These are phyloP conservation scores for Citrus hindsii DNA, from an alignment of 345 rosid genomes.

Conservation along the genomic window DNA sequence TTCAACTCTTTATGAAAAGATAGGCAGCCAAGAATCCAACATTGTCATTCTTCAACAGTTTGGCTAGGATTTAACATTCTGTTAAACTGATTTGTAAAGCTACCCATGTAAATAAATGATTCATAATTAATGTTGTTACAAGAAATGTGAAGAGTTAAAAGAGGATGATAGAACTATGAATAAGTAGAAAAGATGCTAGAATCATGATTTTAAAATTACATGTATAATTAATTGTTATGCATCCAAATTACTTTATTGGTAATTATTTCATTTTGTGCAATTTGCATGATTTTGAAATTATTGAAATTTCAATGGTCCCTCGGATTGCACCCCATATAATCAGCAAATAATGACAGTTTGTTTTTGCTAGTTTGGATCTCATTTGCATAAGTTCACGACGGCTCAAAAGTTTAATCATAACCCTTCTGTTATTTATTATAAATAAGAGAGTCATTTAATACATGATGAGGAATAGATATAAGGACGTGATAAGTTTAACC, in stretches of 20 bases:
- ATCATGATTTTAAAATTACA: not conserved
- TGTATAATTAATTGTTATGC: not conserved
- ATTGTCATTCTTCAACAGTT: not conserved
- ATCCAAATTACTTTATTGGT: not conserved
- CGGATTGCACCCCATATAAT: not conserved
- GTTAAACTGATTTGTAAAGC: not conserved
- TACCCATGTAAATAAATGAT: too few relatives aligned
- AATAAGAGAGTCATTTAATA: not conserved
- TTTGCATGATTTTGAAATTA: constrained; percentile 13
- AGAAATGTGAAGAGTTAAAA: too few relatives aligned
- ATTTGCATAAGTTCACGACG: not conserved
- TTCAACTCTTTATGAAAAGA: not conserved
- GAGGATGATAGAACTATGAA: too few relatives aligned
- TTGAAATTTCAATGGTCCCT: not conserved
- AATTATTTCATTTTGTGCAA: not conserved
- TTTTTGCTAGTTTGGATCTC: not conserved
- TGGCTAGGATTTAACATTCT: too few relatives aligned
- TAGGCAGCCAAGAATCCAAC: not conserved
- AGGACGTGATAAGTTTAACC: too few relatives aligned
- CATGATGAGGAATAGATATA: too few relatives aligned
- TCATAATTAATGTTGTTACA: too few relatives aligned
- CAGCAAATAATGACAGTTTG: not conserved
- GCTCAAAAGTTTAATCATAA: constrained; percentile 1
- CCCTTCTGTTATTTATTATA: not conserved
- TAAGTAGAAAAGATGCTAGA: too few relatives aligned